phyloP scores from a whole-genome alignment of 2,329 filamentous ascomycete species.

The Botrytis tulipae region DNA sequence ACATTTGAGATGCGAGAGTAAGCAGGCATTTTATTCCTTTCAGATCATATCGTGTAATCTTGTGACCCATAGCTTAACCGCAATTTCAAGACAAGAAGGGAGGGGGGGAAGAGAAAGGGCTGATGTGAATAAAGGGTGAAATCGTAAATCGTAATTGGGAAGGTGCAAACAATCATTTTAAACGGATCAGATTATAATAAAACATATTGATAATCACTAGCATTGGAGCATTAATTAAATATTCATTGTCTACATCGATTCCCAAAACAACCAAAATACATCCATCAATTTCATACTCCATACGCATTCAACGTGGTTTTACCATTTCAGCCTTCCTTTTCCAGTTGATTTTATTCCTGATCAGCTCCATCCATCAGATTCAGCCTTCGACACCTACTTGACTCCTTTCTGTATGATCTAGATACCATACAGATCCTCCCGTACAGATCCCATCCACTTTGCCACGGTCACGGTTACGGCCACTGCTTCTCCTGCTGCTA shows the following conservation, averaged over 20 bases:
- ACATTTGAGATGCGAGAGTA: neutral
- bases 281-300: neutral
- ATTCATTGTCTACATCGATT: neutral
- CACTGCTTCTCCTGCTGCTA: neutral
- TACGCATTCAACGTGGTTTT: neutral
- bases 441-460: neutral
- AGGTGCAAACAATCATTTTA: constrained; percentile 4
- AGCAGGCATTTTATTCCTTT: constrained; percentile 2
- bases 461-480: neutral
- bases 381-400: neutral
- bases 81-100: constrained; percentile 1
- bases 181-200: neutral
- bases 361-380: neutral
- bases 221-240: neutral
- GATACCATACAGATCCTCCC: neutral
- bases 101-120: neutral
- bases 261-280: neutral
- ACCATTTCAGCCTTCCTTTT: neutral
- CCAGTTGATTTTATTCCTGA: neutral
- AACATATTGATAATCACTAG: neutral
- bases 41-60: constrained; percentile 6
- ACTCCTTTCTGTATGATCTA: neutral
- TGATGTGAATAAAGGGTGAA: neutral
- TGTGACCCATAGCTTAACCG: constrained; percentile 1
- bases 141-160: neutral